phyloP scores from a whole-genome alignment of 2,329 filamentous ascomycete species.

The Stagonosporopsis chrysanthemi region DNA sequence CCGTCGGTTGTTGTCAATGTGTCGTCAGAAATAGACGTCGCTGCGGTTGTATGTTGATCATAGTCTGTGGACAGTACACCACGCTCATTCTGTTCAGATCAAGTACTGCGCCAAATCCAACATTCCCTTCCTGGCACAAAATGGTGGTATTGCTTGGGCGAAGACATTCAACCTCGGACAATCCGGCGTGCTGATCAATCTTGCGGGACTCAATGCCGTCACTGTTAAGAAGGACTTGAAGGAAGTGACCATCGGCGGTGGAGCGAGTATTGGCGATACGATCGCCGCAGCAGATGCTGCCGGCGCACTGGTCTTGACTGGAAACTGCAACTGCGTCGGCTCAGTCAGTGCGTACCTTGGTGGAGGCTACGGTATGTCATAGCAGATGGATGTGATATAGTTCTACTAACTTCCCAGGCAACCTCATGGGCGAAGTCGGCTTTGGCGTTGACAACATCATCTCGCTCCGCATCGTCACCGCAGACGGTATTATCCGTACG shows the following conservation, averaged over 20 bases:
- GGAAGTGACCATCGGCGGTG: slow-evolving; percentile 38
- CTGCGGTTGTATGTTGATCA: slow-evolving; percentile 23
- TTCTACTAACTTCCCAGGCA: slow-evolving; percentile 39
- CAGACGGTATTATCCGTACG: slow-evolving; percentile 41
- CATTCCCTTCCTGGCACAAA: slow-evolving; percentile 39
- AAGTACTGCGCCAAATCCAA: slow-evolving; percentile 30
- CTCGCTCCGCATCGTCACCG: slow-evolving; percentile 35
- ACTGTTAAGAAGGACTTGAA: slow-evolving; percentile 35
- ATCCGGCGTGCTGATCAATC: slow-evolving; percentile 41
- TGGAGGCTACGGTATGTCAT: slow-evolving; percentile 58
- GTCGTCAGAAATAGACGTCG: slow-evolving; percentile 31
- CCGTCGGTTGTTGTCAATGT: slow-evolving; percentile 33
- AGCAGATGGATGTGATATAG: neutral
- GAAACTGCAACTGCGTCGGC: slow-evolving; percentile 46
- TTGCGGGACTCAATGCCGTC: slow-evolving; percentile 35
- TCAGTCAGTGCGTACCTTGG: slow-evolving; percentile 48
- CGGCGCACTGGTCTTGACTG: slow-evolving; percentile 36
- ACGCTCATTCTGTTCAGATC: slow-evolving; percentile 23
- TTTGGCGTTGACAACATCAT: slow-evolving; percentile 61
- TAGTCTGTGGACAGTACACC: neutral
- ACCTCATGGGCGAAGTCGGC: slow-evolving; percentile 62
- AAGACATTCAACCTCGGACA: slow-evolving; percentile 32
- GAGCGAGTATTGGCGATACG: slow-evolving; percentile 47
- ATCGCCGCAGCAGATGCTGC: slow-evolving; percentile 51
- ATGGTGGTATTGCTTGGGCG: slow-evolving; percentile 39